phyloP scores from a whole-genome alignment of 2,329 filamentous ascomycete species.

The Diaporthe vexans region DNA sequence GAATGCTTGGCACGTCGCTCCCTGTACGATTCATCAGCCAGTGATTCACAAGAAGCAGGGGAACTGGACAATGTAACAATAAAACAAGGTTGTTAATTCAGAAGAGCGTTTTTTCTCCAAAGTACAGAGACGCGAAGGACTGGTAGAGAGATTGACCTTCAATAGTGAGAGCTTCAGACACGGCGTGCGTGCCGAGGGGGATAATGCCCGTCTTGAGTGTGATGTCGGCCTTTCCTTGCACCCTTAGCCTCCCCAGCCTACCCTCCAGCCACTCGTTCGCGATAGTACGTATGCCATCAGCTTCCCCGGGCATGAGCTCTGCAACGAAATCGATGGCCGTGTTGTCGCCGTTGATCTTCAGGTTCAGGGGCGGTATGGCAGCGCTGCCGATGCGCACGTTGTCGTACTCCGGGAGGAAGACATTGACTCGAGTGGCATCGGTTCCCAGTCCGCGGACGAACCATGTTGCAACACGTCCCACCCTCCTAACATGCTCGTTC shows the following conservation, averaged over 20 bases:
- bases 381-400: slow-evolving; percentile 84
- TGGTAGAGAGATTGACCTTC: slow-evolving; percentile 84
- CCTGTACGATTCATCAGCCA: slow-evolving; percentile 64
- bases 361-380: slow-evolving; percentile 78
- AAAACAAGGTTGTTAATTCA: slow-evolving; percentile 45
- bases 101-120: slow-evolving; percentile 69
- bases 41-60: slow-evolving; percentile 43
- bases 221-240: slow-evolving; percentile 81
- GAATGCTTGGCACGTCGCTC: slow-evolving; percentile 80
- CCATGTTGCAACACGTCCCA: slow-evolving; percentile 85
- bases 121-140: slow-evolving; percentile 72
- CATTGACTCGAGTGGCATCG: slow-evolving; percentile 77
- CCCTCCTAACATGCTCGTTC: slow-evolving; percentile 77
- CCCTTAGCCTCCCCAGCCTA: slow-evolving; percentile 76
- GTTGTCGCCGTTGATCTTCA: slow-evolving; percentile 83
- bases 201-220: slow-evolving; percentile 84
- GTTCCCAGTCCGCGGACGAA: slow-evolving; percentile 83
- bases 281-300: slow-evolving; percentile 82
- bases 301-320: slow-evolving; percentile 81
- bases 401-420: slow-evolving; percentile 87
- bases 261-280: slow-evolving; percentile 92
- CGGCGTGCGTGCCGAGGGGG: slow-evolving; percentile 80
- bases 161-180: slow-evolving; percentile 83
- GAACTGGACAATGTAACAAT: slow-evolving; percentile 33
- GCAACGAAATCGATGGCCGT: slow-evolving; percentile 85